These are phyloP conservation scores for Thermothielavioides terrestris DNA, from an alignment of 495 filamentous ascomycete species.

Conservation along the genomic window DNA sequence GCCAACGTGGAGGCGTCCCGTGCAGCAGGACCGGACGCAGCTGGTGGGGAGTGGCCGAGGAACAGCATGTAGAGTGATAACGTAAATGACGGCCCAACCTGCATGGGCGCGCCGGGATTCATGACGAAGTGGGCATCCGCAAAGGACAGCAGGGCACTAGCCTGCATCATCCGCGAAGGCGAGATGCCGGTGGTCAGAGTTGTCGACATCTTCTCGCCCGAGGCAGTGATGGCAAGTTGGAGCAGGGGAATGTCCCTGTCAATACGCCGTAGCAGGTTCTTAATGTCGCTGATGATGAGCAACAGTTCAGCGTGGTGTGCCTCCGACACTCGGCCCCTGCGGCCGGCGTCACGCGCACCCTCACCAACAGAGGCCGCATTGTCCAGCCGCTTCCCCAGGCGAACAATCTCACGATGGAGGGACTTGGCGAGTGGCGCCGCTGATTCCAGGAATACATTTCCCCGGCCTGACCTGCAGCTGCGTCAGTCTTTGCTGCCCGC, in stretches of 20 bases:
- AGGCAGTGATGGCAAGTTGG: conserved; percentile 91
- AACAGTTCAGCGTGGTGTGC: conserved; percentile 52
- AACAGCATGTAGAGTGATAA: conserved; percentile 97
- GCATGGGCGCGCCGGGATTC: conserved; percentile 54
- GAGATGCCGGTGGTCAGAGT: conserved; percentile 75
- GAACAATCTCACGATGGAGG: conserved; percentile 80
- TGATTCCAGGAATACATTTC: conserved; percentile 89
- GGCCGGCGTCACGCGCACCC: conserved; percentile 40
- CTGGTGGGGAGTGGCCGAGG: conserved; percentile 55
- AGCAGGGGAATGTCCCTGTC: conserved; percentile 92
- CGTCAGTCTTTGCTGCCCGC: conserved; percentile 7
- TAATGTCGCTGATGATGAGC: conserved; percentile 65
- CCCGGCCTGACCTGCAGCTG: conserved; percentile 63
- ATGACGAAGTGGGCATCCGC: conserved; percentile 78
- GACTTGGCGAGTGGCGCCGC: conserved; percentile 79
- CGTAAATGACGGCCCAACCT: conserved; percentile 82
- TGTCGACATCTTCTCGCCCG: conserved; percentile 76
- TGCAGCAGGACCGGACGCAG: conserved; percentile 18
- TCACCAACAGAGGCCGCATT: conserved; percentile 62
- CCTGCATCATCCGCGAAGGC: conserved; percentile 83
- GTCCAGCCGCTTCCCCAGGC: conserved; percentile 67
- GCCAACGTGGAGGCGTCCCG: conserved; percentile 16
- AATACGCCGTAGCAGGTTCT: conserved; percentile 63
- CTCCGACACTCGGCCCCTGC: conserved; percentile 22
- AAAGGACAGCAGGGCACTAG: conserved; percentile 82